Percentiles rank a stretch among this genome's conserved stretches.
phyloP scores from a whole-genome alignment of 495 filamentous ascomycete species.

The Penicillium paxilli region DNA sequence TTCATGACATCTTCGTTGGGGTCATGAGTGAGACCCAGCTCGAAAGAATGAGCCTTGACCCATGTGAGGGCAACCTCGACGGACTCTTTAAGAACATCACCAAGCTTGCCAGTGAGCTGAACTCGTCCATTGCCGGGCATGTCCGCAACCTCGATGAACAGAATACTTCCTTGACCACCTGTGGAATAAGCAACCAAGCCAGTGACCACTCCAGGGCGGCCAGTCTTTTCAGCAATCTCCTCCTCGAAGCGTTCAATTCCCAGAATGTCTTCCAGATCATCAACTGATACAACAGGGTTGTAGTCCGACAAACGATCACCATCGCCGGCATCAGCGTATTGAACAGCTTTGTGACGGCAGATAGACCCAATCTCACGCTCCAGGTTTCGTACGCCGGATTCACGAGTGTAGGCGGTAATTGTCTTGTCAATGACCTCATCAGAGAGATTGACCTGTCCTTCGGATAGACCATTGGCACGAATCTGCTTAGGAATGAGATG shows the following conservation, averaged over 20 bases:
- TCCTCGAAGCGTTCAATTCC: constrained; percentile 94
- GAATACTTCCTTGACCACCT: constrained; percentile 90
- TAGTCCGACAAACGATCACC: constrained; percentile 67
- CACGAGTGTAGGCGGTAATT: constrained; percentile 93
- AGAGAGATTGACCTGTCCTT: constrained; percentile 70
- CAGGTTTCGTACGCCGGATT: constrained; percentile 95
- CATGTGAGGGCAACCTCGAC: constrained; percentile 94
- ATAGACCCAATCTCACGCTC: constrained; percentile 95
- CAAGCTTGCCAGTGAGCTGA: constrained; percentile 98
- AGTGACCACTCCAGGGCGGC: constrained; percentile 91
- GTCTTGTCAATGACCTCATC: constrained; percentile 90
- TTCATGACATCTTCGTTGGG: constrained; percentile 94
- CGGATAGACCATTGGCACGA: constrained; percentile 70
- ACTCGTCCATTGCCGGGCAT: constrained; percentile 94
- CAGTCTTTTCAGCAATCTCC: constrained; percentile 87
- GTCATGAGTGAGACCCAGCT: constrained; percentile 78
- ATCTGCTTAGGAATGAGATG: constrained; percentile 96
- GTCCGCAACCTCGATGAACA: constrained; percentile 97
- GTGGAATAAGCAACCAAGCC: constrained; percentile 95
- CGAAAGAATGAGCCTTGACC: constrained; percentile 95
- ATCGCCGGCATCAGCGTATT: constrained; percentile 89
- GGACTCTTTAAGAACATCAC: constrained; percentile 94
- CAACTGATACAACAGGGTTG: constrained; percentile 67
- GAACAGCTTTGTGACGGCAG: constrained; percentile 91
- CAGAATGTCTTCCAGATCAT: constrained; percentile 86